Evolutionary conservation across 2,329 filamentous ascomycete genomes (phyloP).

Genomic region (Lasiodiplodia hormozganensis): DNA sequence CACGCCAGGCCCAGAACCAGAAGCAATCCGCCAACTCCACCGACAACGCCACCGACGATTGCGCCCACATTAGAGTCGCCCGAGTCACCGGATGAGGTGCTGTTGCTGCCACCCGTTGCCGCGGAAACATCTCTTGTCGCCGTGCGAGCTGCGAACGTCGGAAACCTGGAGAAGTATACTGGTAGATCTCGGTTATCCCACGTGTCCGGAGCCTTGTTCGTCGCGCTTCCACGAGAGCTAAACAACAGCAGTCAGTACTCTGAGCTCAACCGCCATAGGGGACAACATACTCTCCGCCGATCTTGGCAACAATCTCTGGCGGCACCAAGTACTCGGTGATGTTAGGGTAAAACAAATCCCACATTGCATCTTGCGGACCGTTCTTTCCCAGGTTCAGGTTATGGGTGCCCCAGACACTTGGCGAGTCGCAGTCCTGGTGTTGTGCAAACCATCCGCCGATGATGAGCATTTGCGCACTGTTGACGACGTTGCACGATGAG

Average conservation of each 20-base stretch:
- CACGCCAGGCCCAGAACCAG: conserved; percentile 42
- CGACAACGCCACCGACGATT: conserved; percentile 51
- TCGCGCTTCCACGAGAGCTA: conserved; percentile 60
- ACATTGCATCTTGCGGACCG: conserved; percentile 54
- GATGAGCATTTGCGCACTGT: conserved; percentile 66
- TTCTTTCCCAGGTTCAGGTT: conserved; percentile 62
- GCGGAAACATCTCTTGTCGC: conserved; percentile 56
- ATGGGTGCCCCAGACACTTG: conserved; percentile 62
- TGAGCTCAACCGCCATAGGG: not conserved
- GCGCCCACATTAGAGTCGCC: conserved; percentile 42
- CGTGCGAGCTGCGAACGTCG: conserved; percentile 54
- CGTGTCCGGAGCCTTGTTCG: conserved; percentile 55
- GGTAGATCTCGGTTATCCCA: conserved; percentile 61
- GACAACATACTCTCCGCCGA: conserved; percentile 50
- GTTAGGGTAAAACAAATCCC: conserved; percentile 60
- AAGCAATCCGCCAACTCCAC: conserved; percentile 45
- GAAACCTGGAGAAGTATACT: conserved; percentile 61
- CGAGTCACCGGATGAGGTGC: conserved; percentile 25
- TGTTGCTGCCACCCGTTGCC: conserved; percentile 34
- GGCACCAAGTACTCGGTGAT: conserved; percentile 64
- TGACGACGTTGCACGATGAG: conserved; percentile 63
- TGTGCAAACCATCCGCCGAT: conserved; percentile 66
- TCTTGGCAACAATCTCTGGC: conserved; percentile 55
- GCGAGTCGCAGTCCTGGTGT: conserved; percentile 59
- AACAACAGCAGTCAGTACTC: conserved; percentile 31